Conservation (phyloP, 2,329 filamentous ascomycete genomes). For the Cordyceps farinosa region DNA sequence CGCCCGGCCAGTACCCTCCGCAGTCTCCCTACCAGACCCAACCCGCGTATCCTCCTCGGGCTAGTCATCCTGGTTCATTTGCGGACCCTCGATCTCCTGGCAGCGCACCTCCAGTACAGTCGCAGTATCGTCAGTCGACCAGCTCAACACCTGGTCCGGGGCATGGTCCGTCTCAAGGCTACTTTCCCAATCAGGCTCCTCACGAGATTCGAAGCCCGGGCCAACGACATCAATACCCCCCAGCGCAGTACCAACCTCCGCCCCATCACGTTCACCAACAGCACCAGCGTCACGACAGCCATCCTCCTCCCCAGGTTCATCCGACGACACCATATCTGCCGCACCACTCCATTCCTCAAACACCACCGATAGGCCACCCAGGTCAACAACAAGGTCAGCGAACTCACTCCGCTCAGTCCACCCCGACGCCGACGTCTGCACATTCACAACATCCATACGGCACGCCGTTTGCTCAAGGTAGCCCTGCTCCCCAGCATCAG, state of each 20-base stretch:
- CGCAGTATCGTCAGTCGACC: constrained; percentile 49
- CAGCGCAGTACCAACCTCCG: constrained; percentile 32
- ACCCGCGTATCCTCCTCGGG: constrained; percentile 42
- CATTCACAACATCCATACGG: constrained; percentile 56
- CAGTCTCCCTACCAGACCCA: constrained; percentile 37
- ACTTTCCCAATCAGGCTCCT: constrained; percentile 41
- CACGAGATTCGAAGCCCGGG: constrained; percentile 47
- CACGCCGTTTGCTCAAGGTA: constrained; percentile 48
- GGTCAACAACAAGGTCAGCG: constrained; percentile 39
- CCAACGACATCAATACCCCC: constrained; percentile 51
- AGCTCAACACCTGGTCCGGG: constrained; percentile 38
- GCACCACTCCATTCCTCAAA: constrained; percentile 43
- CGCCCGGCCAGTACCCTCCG: constrained; percentile 36
- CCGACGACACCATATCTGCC: constrained; percentile 40
- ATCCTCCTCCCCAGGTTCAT: constrained; percentile 37
- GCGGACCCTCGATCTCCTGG: constrained; percentile 51
- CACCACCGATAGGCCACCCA: constrained; percentile 46
- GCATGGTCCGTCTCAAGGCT: constrained; percentile 39
- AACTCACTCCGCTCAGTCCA: constrained; percentile 57
- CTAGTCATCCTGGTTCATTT: constrained; percentile 40
- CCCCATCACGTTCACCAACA: constrained; percentile 10
- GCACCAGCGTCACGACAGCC: constrained; percentile 46
- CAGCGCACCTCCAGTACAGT: constrained; percentile 40
- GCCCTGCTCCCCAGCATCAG: constrained; percentile 47
- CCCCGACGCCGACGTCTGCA: constrained; percentile 58